Base-by-base conservation (phyloP, 1,139 yeast genomes). In the Hansenula lynferdii region DNA sequence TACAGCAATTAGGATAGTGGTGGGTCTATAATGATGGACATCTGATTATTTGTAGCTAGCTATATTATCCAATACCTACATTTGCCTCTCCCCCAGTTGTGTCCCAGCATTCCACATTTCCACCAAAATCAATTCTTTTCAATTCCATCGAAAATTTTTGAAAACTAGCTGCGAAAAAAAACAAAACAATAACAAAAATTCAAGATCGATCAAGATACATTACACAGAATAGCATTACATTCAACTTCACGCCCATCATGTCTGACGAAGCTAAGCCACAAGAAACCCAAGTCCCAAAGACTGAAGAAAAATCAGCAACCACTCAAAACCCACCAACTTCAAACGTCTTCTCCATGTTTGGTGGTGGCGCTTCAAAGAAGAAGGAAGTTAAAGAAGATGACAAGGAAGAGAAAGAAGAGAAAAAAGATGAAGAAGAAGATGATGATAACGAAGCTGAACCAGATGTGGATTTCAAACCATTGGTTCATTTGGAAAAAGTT, bases 391-490 rank as follows among this genome's bases (percentile, higher is more conserved):
- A 24, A 24, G 26, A 24, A 12, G 26, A 24, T 5, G 62, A 64
- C 31, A 61, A 66, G 47, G 66, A 69, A 37, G 56, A 60, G 31
- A 62, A 60, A 31, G 55, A 60, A 33, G 62, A 60, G 30, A 55
- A 58, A 26, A 59, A 66, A 39, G 52, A 69, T 36, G 54, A 60
- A 17, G 75, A 66, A 6, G 77, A 67, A 2, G 82, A 67, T 33
- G 83, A 71, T 15, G 96, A 81, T 41, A 94, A 75, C 19, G 97
- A 86, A 63, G 86, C 87, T 49, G 31, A 28, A 28, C 90, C 87
- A 45, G 97, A 92, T 56, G 94, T 92, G 44, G 96, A 92, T 64
- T 94, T 92, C 57, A 97, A 92, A 69, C 98, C 98, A 40, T 72
- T 92, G 52, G 97, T 92, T 46, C 86, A 85, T 65, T 79, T 92